These are phyloP conservation scores for Knufia petricola DNA, from an alignment of 2,329 filamentous ascomycete species.

Conservation along the genomic window DNA sequence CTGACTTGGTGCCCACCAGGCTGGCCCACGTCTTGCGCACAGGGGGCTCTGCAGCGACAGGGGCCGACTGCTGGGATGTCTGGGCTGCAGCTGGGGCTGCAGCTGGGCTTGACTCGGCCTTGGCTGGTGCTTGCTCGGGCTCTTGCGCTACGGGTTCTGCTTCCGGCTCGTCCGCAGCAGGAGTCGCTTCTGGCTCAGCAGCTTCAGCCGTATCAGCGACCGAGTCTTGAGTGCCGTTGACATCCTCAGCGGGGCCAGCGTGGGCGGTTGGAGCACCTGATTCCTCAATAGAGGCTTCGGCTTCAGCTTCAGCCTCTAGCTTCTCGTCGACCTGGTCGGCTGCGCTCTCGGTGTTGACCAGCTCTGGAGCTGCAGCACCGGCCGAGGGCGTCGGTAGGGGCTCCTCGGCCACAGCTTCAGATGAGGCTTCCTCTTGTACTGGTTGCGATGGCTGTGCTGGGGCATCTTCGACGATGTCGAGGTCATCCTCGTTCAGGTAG, in stretches of 20 bases:
- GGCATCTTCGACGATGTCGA: slow-evolving; percentile 43
- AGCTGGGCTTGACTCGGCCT: slow-evolving; percentile 6
- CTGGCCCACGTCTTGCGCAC: slow-evolving; percentile 54
- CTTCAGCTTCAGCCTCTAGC: slow-evolving; percentile 67
- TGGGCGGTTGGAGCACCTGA: slow-evolving; percentile 34
- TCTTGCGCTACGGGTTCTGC: slow-evolving; percentile 31
- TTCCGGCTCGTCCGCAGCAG: slow-evolving; percentile 28
- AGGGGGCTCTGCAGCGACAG: slow-evolving; percentile 38
- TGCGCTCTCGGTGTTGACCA: slow-evolving; percentile 34
- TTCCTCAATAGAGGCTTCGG: slow-evolving; percentile 47
- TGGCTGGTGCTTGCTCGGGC: slow-evolving; percentile 9
- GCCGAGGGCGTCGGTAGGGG: slow-evolving; percentile 27
- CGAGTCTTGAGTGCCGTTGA: slow-evolving; percentile 18
- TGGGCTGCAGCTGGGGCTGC: slow-evolving; percentile 47
- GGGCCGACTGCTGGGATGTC: slow-evolving; percentile 11
- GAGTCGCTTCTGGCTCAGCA: slow-evolving; percentile 30
- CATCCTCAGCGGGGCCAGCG: slow-evolving; percentile 34
- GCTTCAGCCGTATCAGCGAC: slow-evolving; percentile 24
- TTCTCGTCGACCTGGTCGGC: slow-evolving; percentile 59
- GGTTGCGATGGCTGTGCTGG: slow-evolving; percentile 24
- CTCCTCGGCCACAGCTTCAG: slow-evolving; percentile 32
- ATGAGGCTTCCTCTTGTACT: slow-evolving; percentile 24
- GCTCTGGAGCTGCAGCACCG: slow-evolving; percentile 32
- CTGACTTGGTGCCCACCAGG: slow-evolving; percentile 40
- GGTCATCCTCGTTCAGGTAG: slow-evolving; percentile 74